Evolutionary conservation across 805 yeast species (phyloP), one percentile per base, ranked within the genome.

Genomic region (Candida pseudofarinosa): DNA sequence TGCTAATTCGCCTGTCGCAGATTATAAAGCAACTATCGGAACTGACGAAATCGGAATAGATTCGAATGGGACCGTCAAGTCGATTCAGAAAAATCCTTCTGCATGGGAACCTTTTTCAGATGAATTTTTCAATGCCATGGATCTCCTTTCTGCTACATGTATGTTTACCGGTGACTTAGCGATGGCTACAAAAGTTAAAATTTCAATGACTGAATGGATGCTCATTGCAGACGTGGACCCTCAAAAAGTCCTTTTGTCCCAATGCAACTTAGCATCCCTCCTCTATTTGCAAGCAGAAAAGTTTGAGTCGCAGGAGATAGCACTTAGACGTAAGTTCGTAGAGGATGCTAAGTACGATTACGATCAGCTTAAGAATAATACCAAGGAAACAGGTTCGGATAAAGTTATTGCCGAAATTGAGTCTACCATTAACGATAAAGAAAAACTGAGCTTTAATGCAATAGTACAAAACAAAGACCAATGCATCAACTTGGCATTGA

Each of bases 81-180:
- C 51, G 3, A 39, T 63, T 8, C 47, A 48, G 53, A 67, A 53
- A 40, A 65, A 70, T 54, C 76, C 71, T 33, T 74, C 72, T 39
- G 77, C 80, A 1, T 84, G 87, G 86, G 81, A 77, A 42, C 85
- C 83, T 3, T 89, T 86, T 58, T 69, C 81, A 31, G 87, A 84
- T 44, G 96, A 88, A 53, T 76, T 85, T 48, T 82, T 89, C 59
- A 79, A 81, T 42, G 83, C 88, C 1, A 73, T 91, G 61, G 96
- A 89, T 52, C 55, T 87, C 43, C 77, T 82, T 50, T 80, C 86
- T 3, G 88, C 93, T 2, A 67, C 81, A 33, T 83, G 85, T 47
- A 62, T 88, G 42, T 74, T 84, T 1, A 70, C 80, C 13, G 88
- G 88, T n/a, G 88, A 85, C 56, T 65, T 80, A 39, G 65, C 76